Base-by-base conservation (phyloP, 2,329 filamentous ascomycete genomes). In the Aspergillus luchuensis region DNA sequence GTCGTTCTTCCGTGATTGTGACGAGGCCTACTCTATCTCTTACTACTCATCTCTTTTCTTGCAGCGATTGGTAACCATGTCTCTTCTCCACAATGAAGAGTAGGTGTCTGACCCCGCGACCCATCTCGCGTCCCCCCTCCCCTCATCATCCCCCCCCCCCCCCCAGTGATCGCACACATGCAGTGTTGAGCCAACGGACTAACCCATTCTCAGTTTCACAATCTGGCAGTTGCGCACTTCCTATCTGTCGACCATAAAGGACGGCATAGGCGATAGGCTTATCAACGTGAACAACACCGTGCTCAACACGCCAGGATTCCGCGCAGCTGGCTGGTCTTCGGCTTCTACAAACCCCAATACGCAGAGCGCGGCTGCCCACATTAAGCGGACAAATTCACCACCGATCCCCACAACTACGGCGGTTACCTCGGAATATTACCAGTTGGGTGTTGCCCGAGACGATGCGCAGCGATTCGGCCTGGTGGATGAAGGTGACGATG, bases 191-290 rank as follows among this genome's bases (percentile, higher is more conserved):
- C 5, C 30, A 47, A 50, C 43, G 19, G 19, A 65, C 60, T 69
- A 60, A 71, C 49, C 25, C 3, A 8, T 38, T 17, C 33, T 58
- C 70, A 87, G 85, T 71, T 89, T 89, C 71, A 84, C 86, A 33
- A 83, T 88, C 61, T 89, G 87, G 80, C 85, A 87, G 70, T 79
- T 89, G 43, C 85, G 87, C 59, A 87, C 86, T 17, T 85, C 85
- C 39, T 89, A 88, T 69, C 81, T 89, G 19, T 82, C 83, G 30
- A 80, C 83, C 51, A 87, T 87, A 68, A 87, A 87, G 72, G 87
- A 89, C 71, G 87, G 86, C 61, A 84, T 88, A 43, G 86, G 86
- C 63, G 87, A 89, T 71, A 81, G 87, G 45, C 78, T 89, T 56
- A 89, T 89, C 74, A 87, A 83, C 62, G 81, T 89, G 66, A 87